Evolutionary conservation across 1,139 yeast genomes (phyloP), one percentile per base, ranked within the genome.

Genomic region (Pichia sorboxylosa): DNA sequence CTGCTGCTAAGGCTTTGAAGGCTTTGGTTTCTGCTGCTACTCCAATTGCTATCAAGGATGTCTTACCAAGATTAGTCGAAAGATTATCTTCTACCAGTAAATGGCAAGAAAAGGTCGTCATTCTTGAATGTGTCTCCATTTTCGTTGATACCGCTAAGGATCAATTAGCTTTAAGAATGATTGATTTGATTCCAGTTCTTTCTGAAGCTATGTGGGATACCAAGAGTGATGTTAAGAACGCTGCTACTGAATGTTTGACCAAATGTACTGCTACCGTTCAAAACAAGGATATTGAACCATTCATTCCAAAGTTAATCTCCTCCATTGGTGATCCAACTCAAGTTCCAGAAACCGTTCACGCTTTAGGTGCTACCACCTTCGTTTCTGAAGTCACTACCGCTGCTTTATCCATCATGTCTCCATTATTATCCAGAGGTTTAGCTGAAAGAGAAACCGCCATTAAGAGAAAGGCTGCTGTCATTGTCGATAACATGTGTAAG

Each of bases 181-280:
- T 97, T 57, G 97, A 90, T 72, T 78, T 90, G 64, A 87, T 90
- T 57, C 98, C 98, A 64, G 92, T 81, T 48, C 72, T 90, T 57
- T 90, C 98, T 50, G 98, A 90, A 72, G 83, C 96, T 54, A 90
- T 90, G 97, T 90, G 98, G 98, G 98, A 90, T 66, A 90, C 98
- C 68, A 90, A 90, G 78, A 73, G 75, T 65, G 97, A 90, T 60
- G 97, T 90, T 61, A 90, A 90, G 80, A 77, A 73, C 54, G 94
- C 92, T 59, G 96, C 98, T 50, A 81, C 93, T 55, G 78, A 77
- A 55, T 84, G 97, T 62, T 85, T 90, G 75, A 74, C 87, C 64
- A 83, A 84, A 69, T 79, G 94, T 51, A 90, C 98, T 54, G 92
- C 85, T 64, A 85, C 97, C 58, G 90, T 90, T 56, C 94, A 90